Evolutionary conservation across 257 asterid species (phyloP), one percentile per base, ranked within the genome.

Genomic region (Solanum clarkiae): DNA sequence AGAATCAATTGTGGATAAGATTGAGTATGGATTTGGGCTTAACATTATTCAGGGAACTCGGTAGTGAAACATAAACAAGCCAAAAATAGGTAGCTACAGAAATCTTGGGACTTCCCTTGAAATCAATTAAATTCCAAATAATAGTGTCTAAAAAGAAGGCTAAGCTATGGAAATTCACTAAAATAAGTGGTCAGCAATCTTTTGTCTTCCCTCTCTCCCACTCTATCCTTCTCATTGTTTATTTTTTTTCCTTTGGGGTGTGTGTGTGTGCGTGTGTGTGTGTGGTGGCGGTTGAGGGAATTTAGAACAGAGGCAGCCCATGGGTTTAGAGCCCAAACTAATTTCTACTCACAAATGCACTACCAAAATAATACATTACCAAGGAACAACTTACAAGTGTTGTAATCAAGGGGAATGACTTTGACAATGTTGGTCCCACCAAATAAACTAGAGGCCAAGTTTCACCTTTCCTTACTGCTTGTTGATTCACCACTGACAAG

Each of bases 391-490:
- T 97, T 92, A 93, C 97, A 63, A 87, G 92, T 87, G 90, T 85
- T 86, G 80, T 94, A 70, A 88, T 89, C 85, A 91, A 81, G 57
- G 95, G 91, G 85, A 93, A 97, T 83, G 89, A 86, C 86, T 86
- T 93, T 13, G 72, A 88, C 90, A 97, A 83, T 80, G 89, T 89
- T 80, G 98, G 98, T 44, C 97, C 98, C 82, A 92, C 93, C 89
- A 95, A 90, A 87, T 91, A 85, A 65, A 90, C 86, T 89, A 95
- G 86, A 81, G 98, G 98, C 99, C 99, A 97, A 26, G 88, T 88
- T 93, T 97, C 98, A 86, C 92, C 97, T 89, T 91, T 91, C 91
- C 81, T 90, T 88, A 93, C 93, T 47, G 92, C 96, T 56, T 93
- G 92, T 81, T 84, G 87, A 65, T 92, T 97, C 89, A 95, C 87